Evolutionary conservation across 306 rosid genomes (phyloP).

Genomic region (Canavalia gladiata): DNA sequence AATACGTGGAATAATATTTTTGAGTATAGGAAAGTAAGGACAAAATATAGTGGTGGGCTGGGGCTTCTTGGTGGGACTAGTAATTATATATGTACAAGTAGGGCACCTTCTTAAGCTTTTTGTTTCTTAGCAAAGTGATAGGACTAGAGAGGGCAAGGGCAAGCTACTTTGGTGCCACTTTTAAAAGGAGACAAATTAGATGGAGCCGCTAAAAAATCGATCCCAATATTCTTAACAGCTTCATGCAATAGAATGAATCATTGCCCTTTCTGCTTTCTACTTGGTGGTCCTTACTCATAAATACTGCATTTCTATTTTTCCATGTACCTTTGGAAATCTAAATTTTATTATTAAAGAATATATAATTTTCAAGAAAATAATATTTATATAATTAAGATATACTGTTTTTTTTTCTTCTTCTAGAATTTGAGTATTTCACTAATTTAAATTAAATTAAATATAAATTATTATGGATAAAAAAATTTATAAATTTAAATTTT

Average conservation of each 20-base stretch:
- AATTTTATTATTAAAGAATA: neutral
- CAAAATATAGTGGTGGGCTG: constrained; percentile 37
- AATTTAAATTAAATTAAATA: too few species aligned
- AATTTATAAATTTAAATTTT: too few species aligned
- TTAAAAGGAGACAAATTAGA: constrained; percentile 49
- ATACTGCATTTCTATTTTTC: neutral
- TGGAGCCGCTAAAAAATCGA: constrained; percentile 41
- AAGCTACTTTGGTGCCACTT: constrained; percentile 42
- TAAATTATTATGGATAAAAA: too few species aligned
- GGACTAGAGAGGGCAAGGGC: constrained; percentile 41
- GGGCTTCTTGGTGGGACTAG: constrained; percentile 37
- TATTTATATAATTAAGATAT: constrained; percentile 14
- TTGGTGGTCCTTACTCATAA: constrained; percentile 14
- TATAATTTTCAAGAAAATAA: neutral
- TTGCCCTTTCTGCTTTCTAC: constrained; percentile 38
- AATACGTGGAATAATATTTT: too few species aligned
- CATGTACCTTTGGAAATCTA: neutral
- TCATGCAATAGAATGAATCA: constrained; percentile 30
- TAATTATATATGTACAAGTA: neutral
- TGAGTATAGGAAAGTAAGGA: constrained; percentile 23
- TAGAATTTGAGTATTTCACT: too few species aligned
- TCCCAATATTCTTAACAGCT: constrained; percentile 42
- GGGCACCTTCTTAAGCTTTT: constrained; percentile 25
- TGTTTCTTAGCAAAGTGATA: constrained; percentile 39
- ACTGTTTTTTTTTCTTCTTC: too few species aligned